These are phyloP conservation scores for Nephelium lappaceum DNA, from an alignment of 345 rosid genomes.

Conservation along the genomic window DNA sequence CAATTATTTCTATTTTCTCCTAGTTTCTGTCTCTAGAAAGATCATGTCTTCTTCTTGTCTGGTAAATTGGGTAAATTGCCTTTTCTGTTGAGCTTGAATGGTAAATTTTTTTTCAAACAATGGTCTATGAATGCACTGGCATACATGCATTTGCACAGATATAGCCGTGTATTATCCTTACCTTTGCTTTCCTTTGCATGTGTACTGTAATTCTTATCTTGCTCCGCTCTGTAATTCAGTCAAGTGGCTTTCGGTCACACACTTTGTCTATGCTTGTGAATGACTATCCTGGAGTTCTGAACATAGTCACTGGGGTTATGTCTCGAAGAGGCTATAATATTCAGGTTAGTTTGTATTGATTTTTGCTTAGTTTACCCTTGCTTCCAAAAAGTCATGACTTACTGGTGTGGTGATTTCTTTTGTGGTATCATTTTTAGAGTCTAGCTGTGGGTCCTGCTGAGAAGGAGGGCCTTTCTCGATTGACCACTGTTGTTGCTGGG, in stretches of 20 bases:
- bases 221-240: conserved; percentile 44
- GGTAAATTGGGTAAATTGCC: too few species aligned
- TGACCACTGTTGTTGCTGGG: conserved; percentile 76
- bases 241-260: conserved; percentile 77
- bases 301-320: conserved; percentile 75
- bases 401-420: conserved; percentile 10
- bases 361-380: conserved; percentile 5
- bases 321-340: conserved; percentile 89
- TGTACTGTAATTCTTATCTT: background rate
- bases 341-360: conserved; percentile 50
- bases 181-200: background rate
- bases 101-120: background rate
- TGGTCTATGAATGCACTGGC: background rate
- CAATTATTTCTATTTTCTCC: background rate
- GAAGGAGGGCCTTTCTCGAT: conserved; percentile 67
- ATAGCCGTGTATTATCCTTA: background rate
- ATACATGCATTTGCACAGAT: background rate
- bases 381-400: background rate
- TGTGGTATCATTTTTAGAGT: conserved; percentile 43
- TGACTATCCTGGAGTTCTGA: conserved; percentile 86
- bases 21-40: background rate
- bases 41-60: background rate
- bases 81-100: too few species aligned
- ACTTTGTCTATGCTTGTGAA: conserved; percentile 81
- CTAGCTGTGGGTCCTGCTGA: conserved; percentile 75